Base-by-base conservation (phyloP, 192 early-diverging fungal species). In the Lobosporangium transversale region DNA sequence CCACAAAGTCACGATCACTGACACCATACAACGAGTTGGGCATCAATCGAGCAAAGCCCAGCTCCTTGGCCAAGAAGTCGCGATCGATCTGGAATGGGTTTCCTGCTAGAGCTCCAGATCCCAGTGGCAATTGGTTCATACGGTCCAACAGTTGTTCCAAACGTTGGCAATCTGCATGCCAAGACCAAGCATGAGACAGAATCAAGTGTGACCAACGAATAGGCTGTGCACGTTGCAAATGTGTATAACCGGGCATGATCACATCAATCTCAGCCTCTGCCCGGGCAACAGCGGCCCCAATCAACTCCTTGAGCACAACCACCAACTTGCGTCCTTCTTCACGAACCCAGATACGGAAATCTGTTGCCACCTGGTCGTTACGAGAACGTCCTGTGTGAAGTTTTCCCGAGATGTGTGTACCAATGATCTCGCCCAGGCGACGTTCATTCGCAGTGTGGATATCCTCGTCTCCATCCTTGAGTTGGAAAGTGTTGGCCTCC, bases 191-290 rank as follows among this genome's bases (percentile, higher is more conserved):
- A 79, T 97, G 92, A 56, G 89, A 86, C 31, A 99, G 79, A 42
- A 99, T 84, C 50, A 91, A 89, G 65, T 99, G 97, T 26, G 90
- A 91, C 97, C 97, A 99, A 36, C 96, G 92, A 62, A 99, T 97
- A 8, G 97, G 97, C 85, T 99, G 97, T 6, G 96, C 97, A 20
- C 96, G 85, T 89, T 94, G 97, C 71, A 99, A 68, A 79, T 99
- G 97, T n/a, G 97, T 99, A 85, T 98, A 99, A 0, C 97, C 97
- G 36, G 97, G 97, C 94, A 99, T 97, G 55, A 99, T 68, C n/a
- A 96, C 90, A 78, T 98, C 92, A 12, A 97, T 87, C 68, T 99
- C 97, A 31, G 66, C 70, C 59, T 92, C 88, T 6, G 97, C 97
- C n/a, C 97, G 86, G 32, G 80, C 78, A 3, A 94, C 91, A 29